A percentile compares a stretch with the other conserved stretches of the same genome.
phyloP scores from a whole-genome alignment of 192 early-diverging fungal species.

The Spinellus fusiger region DNA sequence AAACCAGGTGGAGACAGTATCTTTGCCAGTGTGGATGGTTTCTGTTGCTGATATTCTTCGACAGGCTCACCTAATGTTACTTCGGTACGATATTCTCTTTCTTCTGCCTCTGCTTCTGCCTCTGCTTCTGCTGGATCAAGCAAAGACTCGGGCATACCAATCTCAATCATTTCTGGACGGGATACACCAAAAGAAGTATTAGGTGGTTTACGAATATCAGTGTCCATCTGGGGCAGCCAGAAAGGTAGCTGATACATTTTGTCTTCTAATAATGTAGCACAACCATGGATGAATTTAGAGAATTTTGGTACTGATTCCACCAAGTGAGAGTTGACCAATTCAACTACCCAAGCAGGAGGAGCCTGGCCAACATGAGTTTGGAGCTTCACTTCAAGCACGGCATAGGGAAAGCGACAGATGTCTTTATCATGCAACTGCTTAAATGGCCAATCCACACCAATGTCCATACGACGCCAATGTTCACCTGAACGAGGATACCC shows the following conservation, averaged over 20 bases:
- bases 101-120: conserved; percentile 22
- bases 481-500: conserved; percentile 64
- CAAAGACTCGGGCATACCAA: too few species aligned
- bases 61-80: not conserved
- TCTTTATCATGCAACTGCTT: conserved; percentile 80
- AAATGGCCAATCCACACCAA: conserved; percentile 88
- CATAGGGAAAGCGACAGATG: conserved; percentile 90
- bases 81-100: not conserved
- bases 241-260: conserved; percentile 83
- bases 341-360: conserved; percentile 90
- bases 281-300: conserved; percentile 96
- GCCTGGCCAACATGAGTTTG: conserved; percentile 89
- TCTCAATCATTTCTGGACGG: conserved; percentile 30
- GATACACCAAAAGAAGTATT: conserved; percentile 46
- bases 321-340: conserved; percentile 84
- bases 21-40: conserved; percentile 19
- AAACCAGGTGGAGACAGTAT: conserved; percentile 30
- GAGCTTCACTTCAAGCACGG: conserved; percentile 95
- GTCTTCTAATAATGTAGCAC: conserved; percentile 77
- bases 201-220: conserved; percentile 82
- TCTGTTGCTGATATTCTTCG: too few species aligned
- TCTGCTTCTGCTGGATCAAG: conserved; percentile 28
- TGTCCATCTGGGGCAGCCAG: conserved; percentile 95
- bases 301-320: conserved; percentile 96
- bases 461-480: conserved; percentile 96